Evolutionary conservation across 345 rosid genomes (phyloP), one percentile per base, ranked within the genome.

Genomic region (Clarkia xantiana): DNA sequence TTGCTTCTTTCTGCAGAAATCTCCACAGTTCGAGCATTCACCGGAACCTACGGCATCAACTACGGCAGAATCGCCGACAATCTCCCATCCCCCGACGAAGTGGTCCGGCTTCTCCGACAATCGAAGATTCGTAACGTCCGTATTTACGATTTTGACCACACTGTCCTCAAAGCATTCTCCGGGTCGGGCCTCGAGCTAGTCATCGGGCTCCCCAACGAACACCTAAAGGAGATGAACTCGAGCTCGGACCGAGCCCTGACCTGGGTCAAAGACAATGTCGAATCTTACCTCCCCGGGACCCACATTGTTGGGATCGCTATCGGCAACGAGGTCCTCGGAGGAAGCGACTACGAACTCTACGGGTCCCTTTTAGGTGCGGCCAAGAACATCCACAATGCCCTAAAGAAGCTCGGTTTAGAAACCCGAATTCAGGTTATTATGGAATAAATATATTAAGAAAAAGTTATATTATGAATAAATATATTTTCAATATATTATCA

Each of bases 21-120:
- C 19, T 12, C 47, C 49, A 61, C 69, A 2, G 75, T 53, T 22
- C 70, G 74, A 62, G 84, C 82, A 45, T 86, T 91, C 62, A 74
- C 76, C 0, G 96, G 98, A 56, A 78, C 96, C 14, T 91, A 86
- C 51, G 98, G 98, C 45, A 84, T 91, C 69, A 91, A 91, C 49
- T 91, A 91, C 61, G 98, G 98, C 55, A 78, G 94, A 66, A 44
- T 91, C 19, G 98, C 98, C 6, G 80, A 91, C 72, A 86, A 91
- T 69, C 80, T 91, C 3, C 96, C 89, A 10, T 78, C 98, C 14
- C 98, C 98, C 12, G 87, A 91, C 16, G 62, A 91, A 60, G 98
- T 86, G 48, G 95, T 64, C 11, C 62, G 62, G 20, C 95, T 91
- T 52, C 80, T 91, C 45, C 80, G 70, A 71, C 80, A 75, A 48